A percentile compares a stretch with the other conserved stretches of the same genome.
phyloP scores from a whole-genome alignment of 2,329 filamentous ascomycete species.

The Penicillium frequentans region DNA sequence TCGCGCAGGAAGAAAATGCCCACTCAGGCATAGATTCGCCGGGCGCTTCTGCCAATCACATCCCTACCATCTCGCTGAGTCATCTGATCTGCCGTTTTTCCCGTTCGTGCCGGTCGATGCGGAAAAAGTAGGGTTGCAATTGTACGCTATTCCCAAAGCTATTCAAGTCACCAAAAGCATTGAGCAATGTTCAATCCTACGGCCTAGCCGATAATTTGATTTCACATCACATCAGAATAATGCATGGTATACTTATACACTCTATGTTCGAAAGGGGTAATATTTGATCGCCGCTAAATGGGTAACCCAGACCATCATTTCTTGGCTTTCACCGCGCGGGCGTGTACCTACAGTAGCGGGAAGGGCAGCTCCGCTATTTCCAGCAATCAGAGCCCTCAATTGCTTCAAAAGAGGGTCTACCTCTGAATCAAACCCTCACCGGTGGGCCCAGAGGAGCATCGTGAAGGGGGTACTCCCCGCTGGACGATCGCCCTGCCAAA shows the following conservation, averaged over 20 bases:
- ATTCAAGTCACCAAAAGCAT: neutral
- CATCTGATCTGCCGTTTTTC: conserved; percentile 13
- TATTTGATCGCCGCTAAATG: conserved; percentile 6
- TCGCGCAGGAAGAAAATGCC: conserved; percentile 20
- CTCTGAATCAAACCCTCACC: conserved; percentile 25
- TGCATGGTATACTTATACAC: neutral
- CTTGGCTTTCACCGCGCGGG: conserved; percentile 23
- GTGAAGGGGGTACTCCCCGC: conserved; percentile 22
- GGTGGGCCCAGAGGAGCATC: conserved; percentile 24
- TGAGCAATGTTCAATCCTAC: neutral
- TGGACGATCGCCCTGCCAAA: conserved; percentile 34
- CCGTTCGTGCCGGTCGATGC: conserved; percentile 10
- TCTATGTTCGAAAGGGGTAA: neutral
- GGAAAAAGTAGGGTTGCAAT: conserved; percentile 5
- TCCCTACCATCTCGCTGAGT: conserved; percentile 8
- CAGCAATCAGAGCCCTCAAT: conserved; percentile 23
- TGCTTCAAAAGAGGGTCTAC: conserved; percentile 14
- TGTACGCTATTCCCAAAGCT: neutral
- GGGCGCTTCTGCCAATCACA: conserved; percentile 14
- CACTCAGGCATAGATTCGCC: conserved; percentile 10
- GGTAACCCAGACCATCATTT: conserved; percentile 8
- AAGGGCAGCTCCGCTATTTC: conserved; percentile 9
- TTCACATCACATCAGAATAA: neutral
- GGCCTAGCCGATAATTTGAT: neutral
- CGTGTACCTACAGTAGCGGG: conserved; percentile 38